Conservation (phyloP, 2,329 filamentous ascomycete species). For the Cladosporium cucumerinum region DNA sequence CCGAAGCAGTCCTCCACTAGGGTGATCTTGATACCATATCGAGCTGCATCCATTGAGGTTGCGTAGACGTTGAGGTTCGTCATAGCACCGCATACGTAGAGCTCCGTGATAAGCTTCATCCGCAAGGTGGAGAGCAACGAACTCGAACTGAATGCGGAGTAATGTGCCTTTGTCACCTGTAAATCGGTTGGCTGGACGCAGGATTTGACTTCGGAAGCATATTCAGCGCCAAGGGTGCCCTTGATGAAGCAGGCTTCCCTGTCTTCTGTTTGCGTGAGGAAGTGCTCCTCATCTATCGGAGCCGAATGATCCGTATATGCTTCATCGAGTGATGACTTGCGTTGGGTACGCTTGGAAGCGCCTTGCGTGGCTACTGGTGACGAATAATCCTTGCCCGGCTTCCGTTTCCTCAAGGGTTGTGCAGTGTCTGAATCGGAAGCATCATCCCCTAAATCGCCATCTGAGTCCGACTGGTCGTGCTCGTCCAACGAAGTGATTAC, state of each 20-base stretch:
- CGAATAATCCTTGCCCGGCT: neutral
- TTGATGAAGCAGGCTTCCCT: constrained; percentile 42
- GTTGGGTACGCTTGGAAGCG: neutral
- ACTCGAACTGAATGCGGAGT: constrained; percentile 80
- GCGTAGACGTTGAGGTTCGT: constrained; percentile 88
- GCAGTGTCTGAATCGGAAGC: constrained; percentile 3
- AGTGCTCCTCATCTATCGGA: constrained; percentile 45
- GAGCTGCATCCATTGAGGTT: constrained; percentile 83
- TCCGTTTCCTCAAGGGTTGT: constrained; percentile 10
- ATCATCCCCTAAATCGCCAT: constrained; percentile 3
- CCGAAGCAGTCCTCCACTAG: constrained; percentile 86
- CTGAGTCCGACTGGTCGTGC: neutral
- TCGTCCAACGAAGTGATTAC: constrained; percentile 9
- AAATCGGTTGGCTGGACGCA: constrained; percentile 53
- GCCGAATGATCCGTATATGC: neutral
- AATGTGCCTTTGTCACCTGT: constrained; percentile 68
- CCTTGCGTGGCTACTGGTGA: neutral
- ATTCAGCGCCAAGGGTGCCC: constrained; percentile 47
- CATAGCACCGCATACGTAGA: constrained; percentile 83
- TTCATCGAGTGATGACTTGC: neutral
- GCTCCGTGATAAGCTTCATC: constrained; percentile 81
- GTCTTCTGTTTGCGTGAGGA: constrained; percentile 39
- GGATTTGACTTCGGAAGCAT: constrained; percentile 48
- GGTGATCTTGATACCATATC: constrained; percentile 82
- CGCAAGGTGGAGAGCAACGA: constrained; percentile 72